Base-by-base conservation (phyloP, 305 asterid genomes). In the Plantago lanceolata region DNA sequence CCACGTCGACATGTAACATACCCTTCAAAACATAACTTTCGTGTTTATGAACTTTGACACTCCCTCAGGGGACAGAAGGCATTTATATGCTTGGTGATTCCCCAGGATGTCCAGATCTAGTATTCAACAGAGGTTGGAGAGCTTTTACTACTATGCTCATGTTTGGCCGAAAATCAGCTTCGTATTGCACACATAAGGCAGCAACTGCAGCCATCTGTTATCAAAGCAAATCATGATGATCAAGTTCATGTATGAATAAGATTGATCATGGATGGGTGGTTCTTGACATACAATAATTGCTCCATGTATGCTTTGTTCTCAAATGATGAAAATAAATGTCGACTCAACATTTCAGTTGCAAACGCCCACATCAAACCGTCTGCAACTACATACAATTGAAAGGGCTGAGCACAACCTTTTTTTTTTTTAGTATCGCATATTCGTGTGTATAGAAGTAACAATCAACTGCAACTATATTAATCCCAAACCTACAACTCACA, bases 121-220 rank as follows among this genome's bases (percentile, higher is more conserved):
- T 61, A 68, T 73, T 81, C 74, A 81, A 51, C 21, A 81, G 78
- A 40, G 86, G 86, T 74, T 81, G 83, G 63, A 81, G 86, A 48
- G 86, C 83, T 76, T 78, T 81, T 7, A 81, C 81, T 40, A 81
- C 86, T 11, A 78, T 81, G 78, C 83, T 81, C 83, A 81, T 80
- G 81, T 80, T 75, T 19, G 85, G 82, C 31, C 85, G 79, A 29
- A 77, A 80, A 72, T 77, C 82, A 24, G 86, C 81, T 71, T 75
- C 83, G 26, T 75, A 78, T 69, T 81, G 83, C 68, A 78, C 82
- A 45, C 86, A 81, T 74, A 81, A 63, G 6, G 86, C 83, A 57
- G 83, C 84, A 68, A 81, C 86, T 12, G 83, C 86, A 64, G 86
- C 86, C 86, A 81, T 75, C 86, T 81, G 78, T 44, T 59, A 31